A percentile compares a stretch with the other conserved stretches of the same genome.
phyloP scores from a whole-genome alignment of 2,329 filamentous ascomycete species.

The Trichoderma citrinoviride region DNA sequence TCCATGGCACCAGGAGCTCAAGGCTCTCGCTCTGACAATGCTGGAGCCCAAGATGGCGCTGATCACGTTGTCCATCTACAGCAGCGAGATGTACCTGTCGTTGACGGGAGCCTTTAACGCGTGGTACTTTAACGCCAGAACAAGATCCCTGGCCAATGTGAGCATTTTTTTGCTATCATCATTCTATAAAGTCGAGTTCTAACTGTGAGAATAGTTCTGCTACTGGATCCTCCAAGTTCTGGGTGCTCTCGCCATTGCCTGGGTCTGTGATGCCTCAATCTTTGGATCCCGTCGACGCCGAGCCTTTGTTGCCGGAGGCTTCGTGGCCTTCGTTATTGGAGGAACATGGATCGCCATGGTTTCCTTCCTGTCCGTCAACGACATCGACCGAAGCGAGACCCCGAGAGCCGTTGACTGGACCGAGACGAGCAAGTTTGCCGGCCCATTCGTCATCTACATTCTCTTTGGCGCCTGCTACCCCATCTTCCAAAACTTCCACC shows the following conservation, averaged over 20 bases:
- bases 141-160: conserved; percentile 18
- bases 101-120: conserved; percentile 19
- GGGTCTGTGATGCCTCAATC: conserved; percentile 11
- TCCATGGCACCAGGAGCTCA: conserved; percentile 20
- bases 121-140: conserved; percentile 18
- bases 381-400: conserved; percentile 14
- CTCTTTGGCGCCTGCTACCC: conserved; percentile 20
- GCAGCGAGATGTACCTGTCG: conserved; percentile 21
- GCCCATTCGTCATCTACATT: conserved; percentile 21
- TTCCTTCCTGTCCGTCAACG: conserved; percentile 17
- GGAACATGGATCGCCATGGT: conserved; percentile 22
- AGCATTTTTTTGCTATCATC: neutral
- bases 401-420: conserved; percentile 20
- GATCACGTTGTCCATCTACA: conserved; percentile 20
- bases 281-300: conserved; percentile 15
- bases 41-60: conserved; percentile 21
- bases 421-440: conserved; percentile 15
- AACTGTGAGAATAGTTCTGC: conserved; percentile 1
- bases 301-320: conserved; percentile 7
- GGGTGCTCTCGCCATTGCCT: conserved; percentile 19
- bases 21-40: conserved; percentile 15
- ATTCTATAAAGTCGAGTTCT: neutral
- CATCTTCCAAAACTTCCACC: conserved; percentile 22
- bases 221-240: conserved; percentile 21
- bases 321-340: conserved; percentile 17